Percentiles rank a stretch among this genome's conserved stretches.
Conservation (phyloP, 306 rosid genomes). For the Dicorynia guianensis region DNA sequence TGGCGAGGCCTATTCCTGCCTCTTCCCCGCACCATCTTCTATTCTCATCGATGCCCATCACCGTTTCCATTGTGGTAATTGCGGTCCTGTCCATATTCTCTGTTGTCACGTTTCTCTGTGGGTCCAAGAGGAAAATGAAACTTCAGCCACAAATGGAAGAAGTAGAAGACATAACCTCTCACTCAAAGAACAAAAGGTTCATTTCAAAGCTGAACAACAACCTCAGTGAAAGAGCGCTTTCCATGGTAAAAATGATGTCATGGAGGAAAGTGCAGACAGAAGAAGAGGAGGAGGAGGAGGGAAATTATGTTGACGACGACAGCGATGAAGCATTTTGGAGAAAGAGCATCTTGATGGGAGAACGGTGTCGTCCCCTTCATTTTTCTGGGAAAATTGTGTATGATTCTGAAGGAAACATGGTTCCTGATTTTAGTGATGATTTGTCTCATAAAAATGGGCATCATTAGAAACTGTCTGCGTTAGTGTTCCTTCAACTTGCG, state of each 20-base stretch:
- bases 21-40: slow-evolving; percentile 28
- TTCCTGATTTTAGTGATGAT: too few species aligned
- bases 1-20: slow-evolving; percentile 49
- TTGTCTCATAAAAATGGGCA: neutral
- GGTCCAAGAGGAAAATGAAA: slow-evolving; percentile 46
- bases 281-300: slow-evolving; percentile 16
- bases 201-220: slow-evolving; percentile 49
- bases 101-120: slow-evolving; percentile 47
- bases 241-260: slow-evolving; percentile 59
- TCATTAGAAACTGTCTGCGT: neutral
- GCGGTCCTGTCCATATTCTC: slow-evolving; percentile 38
- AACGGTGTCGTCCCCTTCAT: slow-evolving; percentile 71
- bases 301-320: neutral
- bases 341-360: slow-evolving; percentile 78
- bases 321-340: slow-evolving; percentile 70
- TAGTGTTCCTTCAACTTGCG: neutral
- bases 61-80: slow-evolving; percentile 35
- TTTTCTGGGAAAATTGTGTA: slow-evolving; percentile 55
- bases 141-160: slow-evolving; percentile 11
- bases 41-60: slow-evolving; percentile 24
- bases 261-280: slow-evolving; percentile 56
- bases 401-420: slow-evolving; percentile 51
- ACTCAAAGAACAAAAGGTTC: slow-evolving; percentile 35
- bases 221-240: slow-evolving; percentile 52
- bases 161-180: neutral